Conservation (phyloP, 2,329 filamentous ascomycete species). For the Colletotrichum sp. region DNA sequence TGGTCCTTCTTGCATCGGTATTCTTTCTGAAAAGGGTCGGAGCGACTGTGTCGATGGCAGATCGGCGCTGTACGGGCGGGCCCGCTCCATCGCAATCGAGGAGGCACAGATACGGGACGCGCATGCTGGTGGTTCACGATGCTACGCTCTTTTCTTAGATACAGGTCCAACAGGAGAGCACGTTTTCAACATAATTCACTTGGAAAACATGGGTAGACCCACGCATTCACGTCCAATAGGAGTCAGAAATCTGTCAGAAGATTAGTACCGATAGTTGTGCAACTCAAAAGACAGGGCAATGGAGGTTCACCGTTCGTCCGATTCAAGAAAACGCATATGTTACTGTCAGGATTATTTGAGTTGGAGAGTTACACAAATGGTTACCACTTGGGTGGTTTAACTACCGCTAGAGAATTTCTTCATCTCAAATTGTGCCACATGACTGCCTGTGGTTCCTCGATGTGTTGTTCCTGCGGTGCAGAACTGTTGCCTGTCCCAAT, state of each 20-base stretch:
- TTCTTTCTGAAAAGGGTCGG: neutral
- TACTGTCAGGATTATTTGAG: no score
- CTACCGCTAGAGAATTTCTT: neutral
- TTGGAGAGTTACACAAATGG: neutral
- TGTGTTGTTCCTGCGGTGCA: neutral
- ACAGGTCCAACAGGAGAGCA: fast-evolving
- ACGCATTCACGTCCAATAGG: no score
- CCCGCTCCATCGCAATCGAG: neutral
- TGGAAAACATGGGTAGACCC: no score
- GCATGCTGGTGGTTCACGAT: neutral
- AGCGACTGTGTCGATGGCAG: neutral
- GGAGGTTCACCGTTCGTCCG: no score
- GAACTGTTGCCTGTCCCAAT: neutral
- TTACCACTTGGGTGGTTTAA: neutral
- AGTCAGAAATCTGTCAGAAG: no score
- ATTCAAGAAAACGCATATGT: no score
- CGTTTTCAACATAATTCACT: no score
- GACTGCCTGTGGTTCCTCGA: fast-evolving
- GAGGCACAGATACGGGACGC: neutral
- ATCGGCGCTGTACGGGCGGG: neutral
- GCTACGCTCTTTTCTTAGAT: neutral
- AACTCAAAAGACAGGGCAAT: no score
- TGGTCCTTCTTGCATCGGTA: neutral
- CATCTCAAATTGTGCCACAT: neutral
- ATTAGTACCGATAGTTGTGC: no score